Percentiles rank a stretch among this genome's conserved stretches.
Evolutionary conservation across 345 rosid species (phyloP).

Genomic region (Melaleuca alternifolia): DNA sequence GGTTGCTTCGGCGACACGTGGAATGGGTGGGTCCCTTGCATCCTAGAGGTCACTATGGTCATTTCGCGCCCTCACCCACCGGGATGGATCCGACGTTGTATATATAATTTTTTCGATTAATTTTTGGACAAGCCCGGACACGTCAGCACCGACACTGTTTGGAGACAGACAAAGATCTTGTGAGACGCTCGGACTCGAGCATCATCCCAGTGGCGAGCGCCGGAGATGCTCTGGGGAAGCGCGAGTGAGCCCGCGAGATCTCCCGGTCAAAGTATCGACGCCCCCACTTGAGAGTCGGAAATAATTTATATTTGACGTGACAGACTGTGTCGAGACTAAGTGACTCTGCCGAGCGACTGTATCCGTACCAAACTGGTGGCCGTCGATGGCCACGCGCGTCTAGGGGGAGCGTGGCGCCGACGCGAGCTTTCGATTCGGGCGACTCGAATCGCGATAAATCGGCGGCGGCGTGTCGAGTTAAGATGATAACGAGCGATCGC

Average conservation of each 20-base stretch:
- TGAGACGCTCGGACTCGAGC: accelerated
- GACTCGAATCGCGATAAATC: not conserved
- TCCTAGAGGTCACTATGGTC: not conserved
- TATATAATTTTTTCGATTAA: accelerated
- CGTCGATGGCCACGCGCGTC: too few species aligned
- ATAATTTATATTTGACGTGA: not conserved
- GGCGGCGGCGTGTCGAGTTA: too few species aligned
- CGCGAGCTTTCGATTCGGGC: accelerated
- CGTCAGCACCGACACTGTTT: not conserved
- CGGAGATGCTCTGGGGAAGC: not conserved
- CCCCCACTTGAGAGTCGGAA: not conserved
- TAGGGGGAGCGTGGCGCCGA: not conserved
- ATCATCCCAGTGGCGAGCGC: not conserved
- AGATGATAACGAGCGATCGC: too few species aligned
- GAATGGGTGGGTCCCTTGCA: not conserved
- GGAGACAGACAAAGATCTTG: not conserved
- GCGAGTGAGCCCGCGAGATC: not conserved
- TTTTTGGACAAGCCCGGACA: accelerated
- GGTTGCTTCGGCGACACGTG: too few species aligned
- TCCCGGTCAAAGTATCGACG: not conserved
- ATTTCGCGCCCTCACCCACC: not conserved
- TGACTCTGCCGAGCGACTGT: not conserved
- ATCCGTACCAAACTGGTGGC: not conserved
- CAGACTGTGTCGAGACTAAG: not conserved
- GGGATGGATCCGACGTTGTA: accelerated